A percentile compares a stretch with the other conserved stretches of the same genome.
Evolutionary conservation across 2,329 filamentous ascomycete genomes (phyloP).

Genomic region (Fusarium neocosmosporiellum): DNA sequence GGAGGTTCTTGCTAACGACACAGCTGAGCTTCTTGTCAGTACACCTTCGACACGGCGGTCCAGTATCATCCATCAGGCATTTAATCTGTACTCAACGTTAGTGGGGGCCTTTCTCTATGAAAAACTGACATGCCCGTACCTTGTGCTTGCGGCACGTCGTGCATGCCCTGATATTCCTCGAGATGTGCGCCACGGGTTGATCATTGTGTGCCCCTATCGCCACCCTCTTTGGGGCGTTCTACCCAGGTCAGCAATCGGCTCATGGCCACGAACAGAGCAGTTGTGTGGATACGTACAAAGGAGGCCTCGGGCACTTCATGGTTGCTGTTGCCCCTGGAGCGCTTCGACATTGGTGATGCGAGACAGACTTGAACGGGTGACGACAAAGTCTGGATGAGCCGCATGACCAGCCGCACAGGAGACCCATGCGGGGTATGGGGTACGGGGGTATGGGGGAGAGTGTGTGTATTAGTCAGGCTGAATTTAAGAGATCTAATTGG

Average conservation of each 20-base stretch:
- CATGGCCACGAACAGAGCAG: background rate
- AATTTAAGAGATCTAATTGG: background rate
- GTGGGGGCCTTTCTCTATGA: background rate
- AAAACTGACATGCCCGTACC: conserved; percentile 22
- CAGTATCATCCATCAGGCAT: conserved; percentile 51
- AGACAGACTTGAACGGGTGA: background rate
- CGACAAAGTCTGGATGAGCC: background rate
- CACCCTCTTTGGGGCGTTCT: conserved; percentile 1
- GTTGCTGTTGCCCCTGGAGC: background rate
- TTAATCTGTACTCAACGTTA: conserved; percentile 44
- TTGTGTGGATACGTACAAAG: background rate
- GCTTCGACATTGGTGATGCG: background rate
- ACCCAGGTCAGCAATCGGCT: background rate
- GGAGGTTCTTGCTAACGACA: conserved; percentile 52
- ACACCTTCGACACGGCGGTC: conserved; percentile 52
- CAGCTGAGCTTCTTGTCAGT: conserved; percentile 48
- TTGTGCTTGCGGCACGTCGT: conserved; percentile 51
- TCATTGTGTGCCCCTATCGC: background rate
- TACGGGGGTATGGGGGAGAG: background rate
- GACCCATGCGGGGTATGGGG: conserved; percentile 2
- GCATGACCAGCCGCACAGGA: background rate
- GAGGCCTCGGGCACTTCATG: background rate
- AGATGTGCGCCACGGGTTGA: conserved; percentile 41
- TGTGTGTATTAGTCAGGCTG: background rate
- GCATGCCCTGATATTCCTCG: conserved; percentile 50